Conservation (phyloP, 352 stramenopile genomes). For the Phytophthora tubulina region DNA sequence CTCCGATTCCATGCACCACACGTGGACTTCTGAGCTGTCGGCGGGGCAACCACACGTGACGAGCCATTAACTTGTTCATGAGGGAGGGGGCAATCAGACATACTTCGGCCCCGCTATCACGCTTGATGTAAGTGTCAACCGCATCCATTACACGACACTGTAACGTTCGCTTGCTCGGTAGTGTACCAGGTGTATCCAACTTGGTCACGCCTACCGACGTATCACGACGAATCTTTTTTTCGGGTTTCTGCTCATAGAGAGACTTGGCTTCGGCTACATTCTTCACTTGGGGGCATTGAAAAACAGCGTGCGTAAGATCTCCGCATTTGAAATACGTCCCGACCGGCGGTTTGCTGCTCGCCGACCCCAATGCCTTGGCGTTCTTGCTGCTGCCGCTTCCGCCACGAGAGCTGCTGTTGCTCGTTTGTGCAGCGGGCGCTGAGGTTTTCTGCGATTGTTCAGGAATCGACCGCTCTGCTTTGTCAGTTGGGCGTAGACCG, state of each 20-base stretch:
- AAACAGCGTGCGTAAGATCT: background rate
- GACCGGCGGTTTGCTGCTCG: no score
- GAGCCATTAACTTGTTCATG: background rate
- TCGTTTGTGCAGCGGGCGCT: background rate
- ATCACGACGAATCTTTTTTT: background rate
- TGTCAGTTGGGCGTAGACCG: background rate
- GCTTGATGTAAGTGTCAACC: conserved; percentile 3
- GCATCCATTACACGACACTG: conserved; percentile 5
- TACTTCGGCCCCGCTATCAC: background rate
- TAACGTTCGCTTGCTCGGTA: background rate
- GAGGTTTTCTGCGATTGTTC: background rate
- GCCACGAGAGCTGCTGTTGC: background rate
- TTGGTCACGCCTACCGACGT: background rate
- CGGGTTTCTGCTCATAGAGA: background rate
- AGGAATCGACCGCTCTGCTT: background rate
- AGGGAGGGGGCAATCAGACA: background rate
- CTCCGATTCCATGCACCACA: background rate
- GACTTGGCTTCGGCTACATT: background rate
- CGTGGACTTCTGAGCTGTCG: background rate
- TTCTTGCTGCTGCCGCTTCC: no score
- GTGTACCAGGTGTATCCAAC: background rate
- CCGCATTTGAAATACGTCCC: background rate
- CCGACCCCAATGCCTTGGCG: no score
- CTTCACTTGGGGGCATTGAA: conserved; percentile 1
- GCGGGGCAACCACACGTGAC: background rate